A percentile compares a stretch with the other conserved stretches of the same genome.
These are phyloP conservation scores for Nothomitra cinnamomea DNA, from an alignment of 2,329 filamentous ascomycete genomes.

Conservation along the genomic window DNA sequence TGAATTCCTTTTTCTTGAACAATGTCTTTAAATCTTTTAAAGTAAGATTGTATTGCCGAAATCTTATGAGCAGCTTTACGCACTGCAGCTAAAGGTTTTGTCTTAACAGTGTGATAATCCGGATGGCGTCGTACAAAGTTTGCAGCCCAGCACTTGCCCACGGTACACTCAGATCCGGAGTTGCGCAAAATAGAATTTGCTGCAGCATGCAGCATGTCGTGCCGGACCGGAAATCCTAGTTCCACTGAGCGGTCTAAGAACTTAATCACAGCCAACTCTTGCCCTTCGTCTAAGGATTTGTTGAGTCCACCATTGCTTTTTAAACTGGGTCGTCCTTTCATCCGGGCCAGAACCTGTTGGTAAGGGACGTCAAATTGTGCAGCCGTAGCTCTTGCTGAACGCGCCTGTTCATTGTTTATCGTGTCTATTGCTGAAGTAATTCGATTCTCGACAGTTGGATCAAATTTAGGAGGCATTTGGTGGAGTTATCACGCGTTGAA, in stretches of 20 bases:
- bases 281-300: background rate
- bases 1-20: conserved; percentile 5
- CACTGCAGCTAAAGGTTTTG: background rate
- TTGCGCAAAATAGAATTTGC: background rate
- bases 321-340: background rate
- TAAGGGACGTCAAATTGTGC: background rate
- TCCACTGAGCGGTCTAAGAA: background rate
- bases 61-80: conserved; percentile 4
- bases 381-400: background rate
- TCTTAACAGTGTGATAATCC: background rate
- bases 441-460: background rate
- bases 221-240: background rate
- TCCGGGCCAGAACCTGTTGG: background rate
- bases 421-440: background rate
- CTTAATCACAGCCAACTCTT: background rate
- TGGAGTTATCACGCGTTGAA: background rate
- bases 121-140: conserved; percentile 7
- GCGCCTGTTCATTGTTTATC: background rate
- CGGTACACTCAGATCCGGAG: background rate
- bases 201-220: background rate
- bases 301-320: background rate
- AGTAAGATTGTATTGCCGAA: conserved; percentile 1
- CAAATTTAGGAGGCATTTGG: background rate
- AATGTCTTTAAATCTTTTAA: conserved; percentile 5
- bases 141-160: conserved; percentile 5